Base-by-base conservation (phyloP, 306 rosid genomes). In the Quercus agrifolia region DNA sequence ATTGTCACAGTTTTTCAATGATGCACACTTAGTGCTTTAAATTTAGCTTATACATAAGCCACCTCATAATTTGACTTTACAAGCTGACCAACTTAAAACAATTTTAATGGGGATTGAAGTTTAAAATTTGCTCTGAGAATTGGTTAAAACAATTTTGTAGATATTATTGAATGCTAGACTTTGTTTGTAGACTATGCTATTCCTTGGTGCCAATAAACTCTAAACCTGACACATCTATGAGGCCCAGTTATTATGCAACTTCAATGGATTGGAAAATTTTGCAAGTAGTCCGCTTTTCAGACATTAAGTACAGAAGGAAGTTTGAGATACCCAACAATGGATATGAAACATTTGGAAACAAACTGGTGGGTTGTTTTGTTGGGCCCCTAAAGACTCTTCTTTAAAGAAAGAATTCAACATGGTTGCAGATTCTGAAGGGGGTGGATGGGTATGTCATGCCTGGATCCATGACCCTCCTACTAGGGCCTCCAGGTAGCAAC, bases 281-380 rank as follows among this genome's bases (percentile, higher is more conserved):
- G 49, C 64, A 73, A 30, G 76, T 54, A 30, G 76, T 73, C 5
- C 25, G 64, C 5, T 73, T 73, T 72, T 73, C 64, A 20, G 58
- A 28, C 46, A 27, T 73, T 30, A 54, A 25, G 5, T 73, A 28
- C 21, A 17, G 8, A 54, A 54, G 15, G 15, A 73, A 73, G 44
- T 17, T 72, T 73, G 64, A 28, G 49, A 57, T 73, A 13, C 6
- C 59, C 46, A 35, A 73, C 23, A 55, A 54, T 18, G 64, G 58
- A 19, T 73, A 73, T 19, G 76, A 73, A 54, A 73, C 76, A 14
- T 73, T 73, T 54, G 76, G 76, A 52, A 73, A 35, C 64, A 73
- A 73, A 30, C 15, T 28, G 15, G 63, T 54, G 20, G 51, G 12
- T 4, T 73, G 76, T 54, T 73, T 73, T 31, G 62, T 73, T 10